A percentile compares a stretch with the other conserved stretches of the same genome.
Conservation (phyloP, 305 asterid species). For the Rubia peregrina region DNA sequence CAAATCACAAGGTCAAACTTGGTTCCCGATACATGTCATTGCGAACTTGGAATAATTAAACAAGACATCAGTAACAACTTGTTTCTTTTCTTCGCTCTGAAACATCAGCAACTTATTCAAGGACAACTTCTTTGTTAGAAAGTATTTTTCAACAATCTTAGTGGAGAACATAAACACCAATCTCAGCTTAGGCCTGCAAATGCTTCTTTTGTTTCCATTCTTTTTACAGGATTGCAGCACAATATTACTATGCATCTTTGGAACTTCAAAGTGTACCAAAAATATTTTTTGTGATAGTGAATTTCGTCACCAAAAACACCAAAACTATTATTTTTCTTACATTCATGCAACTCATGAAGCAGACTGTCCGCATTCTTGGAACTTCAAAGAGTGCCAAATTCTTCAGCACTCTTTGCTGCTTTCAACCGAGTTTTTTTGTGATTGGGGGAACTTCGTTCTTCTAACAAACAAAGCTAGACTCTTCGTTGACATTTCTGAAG, state of each 20-base stretch:
- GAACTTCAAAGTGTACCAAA: constrained; percentile 56
- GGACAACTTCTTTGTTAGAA: background rate
- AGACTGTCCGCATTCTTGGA: too few relatives aligned
- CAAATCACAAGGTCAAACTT: constrained; percentile 82
- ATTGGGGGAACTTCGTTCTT: constrained; percentile 23
- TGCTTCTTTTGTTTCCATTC: constrained; percentile 25
- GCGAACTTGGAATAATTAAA: constrained; percentile 78
- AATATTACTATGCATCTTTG: constrained; percentile 45
- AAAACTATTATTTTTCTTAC: constrained; percentile 27
- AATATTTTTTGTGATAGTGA: constrained; percentile 51
- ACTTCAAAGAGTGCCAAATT: constrained; percentile 55
- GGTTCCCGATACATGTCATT: constrained; percentile 73
- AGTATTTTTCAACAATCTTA: background rate
- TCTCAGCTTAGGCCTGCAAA: constrained; percentile 33
- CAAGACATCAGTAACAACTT: constrained; percentile 91
- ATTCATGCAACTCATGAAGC: constrained; percentile 35
- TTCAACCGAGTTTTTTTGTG: constrained; percentile 19
- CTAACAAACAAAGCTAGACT: constrained; percentile 70
- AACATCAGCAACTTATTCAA: background rate
- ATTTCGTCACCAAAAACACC: constrained; percentile 35
- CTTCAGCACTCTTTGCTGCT: constrained; percentile 57
- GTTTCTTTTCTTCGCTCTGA: constrained; percentile 79
- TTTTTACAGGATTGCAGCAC: constrained; percentile 30
- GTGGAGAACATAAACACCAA: background rate
- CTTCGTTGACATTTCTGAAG: constrained; percentile 37